These are phyloP conservation scores for Yamadazyma atmosphaerica DNA, from an alignment of 1,139 yeast species.

Conservation along the genomic window DNA sequence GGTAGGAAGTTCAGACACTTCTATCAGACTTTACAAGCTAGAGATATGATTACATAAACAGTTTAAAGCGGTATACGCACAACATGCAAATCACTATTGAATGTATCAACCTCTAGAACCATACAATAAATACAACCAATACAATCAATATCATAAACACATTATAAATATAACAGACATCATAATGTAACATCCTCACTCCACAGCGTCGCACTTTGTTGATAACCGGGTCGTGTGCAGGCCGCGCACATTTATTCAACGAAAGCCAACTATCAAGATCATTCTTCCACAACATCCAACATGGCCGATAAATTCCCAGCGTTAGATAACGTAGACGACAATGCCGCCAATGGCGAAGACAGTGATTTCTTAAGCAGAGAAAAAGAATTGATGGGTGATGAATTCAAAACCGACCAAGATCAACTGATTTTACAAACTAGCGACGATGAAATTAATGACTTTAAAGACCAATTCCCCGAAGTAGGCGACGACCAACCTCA, in stretches of 20 bases:
- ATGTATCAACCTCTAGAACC: too few relatives aligned
- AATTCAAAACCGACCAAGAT: constrained; percentile 71
- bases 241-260: not conserved
- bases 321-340: constrained; percentile 53
- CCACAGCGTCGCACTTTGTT: too few relatives aligned
- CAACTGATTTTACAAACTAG: constrained; percentile 51
- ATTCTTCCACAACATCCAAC: constrained; percentile 7
- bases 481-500: constrained; percentile 39
- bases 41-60: not conserved
- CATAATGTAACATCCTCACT: too few relatives aligned
- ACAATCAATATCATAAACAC: not conserved
- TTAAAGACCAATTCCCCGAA: constrained; percentile 69
- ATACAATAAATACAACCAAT: not conserved
- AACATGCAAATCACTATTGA: too few relatives aligned
- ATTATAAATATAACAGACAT: too few relatives aligned
- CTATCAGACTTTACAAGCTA: constrained; percentile 56
- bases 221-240: not conserved
- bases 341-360: constrained; percentile 27
- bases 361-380: constrained; percentile 83
- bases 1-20: constrained; percentile 68
- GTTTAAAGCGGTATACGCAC: too few relatives aligned
- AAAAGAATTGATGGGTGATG: constrained; percentile 80
- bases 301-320: constrained; percentile 92
- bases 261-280: not conserved
- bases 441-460: constrained; percentile 63